Evolutionary conservation across 2,329 filamentous ascomycete species (phyloP).

Genomic region (Aureobasidium sp.): DNA sequence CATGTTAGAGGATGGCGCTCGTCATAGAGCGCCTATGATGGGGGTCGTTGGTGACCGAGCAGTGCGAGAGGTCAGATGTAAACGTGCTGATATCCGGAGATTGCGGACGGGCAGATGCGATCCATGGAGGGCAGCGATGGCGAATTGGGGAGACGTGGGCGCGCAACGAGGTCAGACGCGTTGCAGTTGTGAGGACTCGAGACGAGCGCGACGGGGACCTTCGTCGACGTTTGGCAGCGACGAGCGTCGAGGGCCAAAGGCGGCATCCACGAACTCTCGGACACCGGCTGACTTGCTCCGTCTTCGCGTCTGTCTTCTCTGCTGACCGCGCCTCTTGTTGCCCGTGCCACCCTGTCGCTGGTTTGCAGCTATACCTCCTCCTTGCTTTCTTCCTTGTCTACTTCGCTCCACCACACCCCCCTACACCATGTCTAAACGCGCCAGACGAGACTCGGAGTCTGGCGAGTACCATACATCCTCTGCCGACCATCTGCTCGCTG

Average conservation of each 20-base stretch:
- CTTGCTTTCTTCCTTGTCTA: background rate
- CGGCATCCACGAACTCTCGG: background rate
- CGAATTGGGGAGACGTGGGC: background rate
- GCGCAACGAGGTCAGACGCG: constrained; percentile 14
- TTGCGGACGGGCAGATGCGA: constrained; percentile 40
- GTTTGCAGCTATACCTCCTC: background rate
- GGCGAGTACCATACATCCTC: constrained; percentile 19
- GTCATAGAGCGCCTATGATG: constrained; percentile 15
- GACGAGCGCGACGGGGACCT: background rate
- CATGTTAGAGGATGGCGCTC: constrained; percentile 10
- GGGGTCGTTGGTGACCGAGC: constrained; percentile 4
- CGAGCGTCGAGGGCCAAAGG: background rate
- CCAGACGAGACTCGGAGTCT: constrained; percentile 39
- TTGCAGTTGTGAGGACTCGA: background rate
- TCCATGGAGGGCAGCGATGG: constrained; percentile 39
- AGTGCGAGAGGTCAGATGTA: constrained; percentile 49
- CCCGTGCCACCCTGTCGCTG: background rate
- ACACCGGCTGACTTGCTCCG: background rate
- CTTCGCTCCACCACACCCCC: background rate
- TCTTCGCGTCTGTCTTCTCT: background rate
- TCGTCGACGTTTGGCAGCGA: background rate
- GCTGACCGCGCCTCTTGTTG: background rate
- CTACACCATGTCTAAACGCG: constrained; percentile 50
- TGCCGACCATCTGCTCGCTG: constrained; percentile 5
- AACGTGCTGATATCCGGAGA: constrained; percentile 39